These are phyloP conservation scores for Gorgonomyces haynaldii DNA, from an alignment of 192 early-diverging fungal species.

Conservation along the genomic window DNA sequence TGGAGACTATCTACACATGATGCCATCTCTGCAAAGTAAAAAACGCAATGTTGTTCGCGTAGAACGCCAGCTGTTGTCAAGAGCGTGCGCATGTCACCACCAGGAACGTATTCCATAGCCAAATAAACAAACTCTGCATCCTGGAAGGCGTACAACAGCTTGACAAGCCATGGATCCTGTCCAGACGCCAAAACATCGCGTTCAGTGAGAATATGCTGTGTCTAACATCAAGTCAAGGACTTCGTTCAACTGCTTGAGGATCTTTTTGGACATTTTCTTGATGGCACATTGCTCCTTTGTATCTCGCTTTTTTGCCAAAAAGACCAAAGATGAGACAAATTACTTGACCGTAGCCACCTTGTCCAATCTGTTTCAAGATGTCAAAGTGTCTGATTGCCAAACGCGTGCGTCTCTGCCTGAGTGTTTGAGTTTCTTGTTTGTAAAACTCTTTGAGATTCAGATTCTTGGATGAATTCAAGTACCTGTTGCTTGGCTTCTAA, in stretches of 20 bases:
- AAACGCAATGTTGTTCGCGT: constrained; percentile 63
- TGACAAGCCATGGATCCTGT: constrained; percentile 73
- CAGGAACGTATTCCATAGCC: constrained; percentile 60
- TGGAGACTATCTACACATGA: constrained; percentile 73
- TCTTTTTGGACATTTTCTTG: constrained; percentile 65
- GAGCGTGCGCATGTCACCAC: constrained; percentile 69
- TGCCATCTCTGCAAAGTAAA: constrained; percentile 82
- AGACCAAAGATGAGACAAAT: no score
- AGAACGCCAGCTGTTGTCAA: constrained; percentile 62
- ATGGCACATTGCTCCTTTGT: constrained; percentile 59
- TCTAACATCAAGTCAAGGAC: constrained; percentile 18
- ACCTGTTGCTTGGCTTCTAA: constrained; percentile 32
- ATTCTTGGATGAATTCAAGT: constrained; percentile 8
- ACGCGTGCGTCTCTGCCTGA: constrained; percentile 59
- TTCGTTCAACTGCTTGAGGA: constrained; percentile 53
- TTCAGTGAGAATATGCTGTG: constrained; percentile 61
- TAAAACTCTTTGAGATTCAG: constrained; percentile 24
- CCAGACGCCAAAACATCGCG: constrained; percentile 63
- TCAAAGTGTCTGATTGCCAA: constrained; percentile 55
- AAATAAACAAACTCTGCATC: constrained; percentile 58
- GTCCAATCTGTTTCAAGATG: constrained; percentile 61
- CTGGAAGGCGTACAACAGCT: constrained; percentile 83
- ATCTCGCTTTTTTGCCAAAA: constrained; percentile 57
- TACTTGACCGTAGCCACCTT: constrained; percentile 73
- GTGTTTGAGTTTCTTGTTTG: constrained; percentile 39